Evolutionary conservation across 768 basidiomycete species (phyloP).

Genomic region (Scleroderma citrinum): DNA sequence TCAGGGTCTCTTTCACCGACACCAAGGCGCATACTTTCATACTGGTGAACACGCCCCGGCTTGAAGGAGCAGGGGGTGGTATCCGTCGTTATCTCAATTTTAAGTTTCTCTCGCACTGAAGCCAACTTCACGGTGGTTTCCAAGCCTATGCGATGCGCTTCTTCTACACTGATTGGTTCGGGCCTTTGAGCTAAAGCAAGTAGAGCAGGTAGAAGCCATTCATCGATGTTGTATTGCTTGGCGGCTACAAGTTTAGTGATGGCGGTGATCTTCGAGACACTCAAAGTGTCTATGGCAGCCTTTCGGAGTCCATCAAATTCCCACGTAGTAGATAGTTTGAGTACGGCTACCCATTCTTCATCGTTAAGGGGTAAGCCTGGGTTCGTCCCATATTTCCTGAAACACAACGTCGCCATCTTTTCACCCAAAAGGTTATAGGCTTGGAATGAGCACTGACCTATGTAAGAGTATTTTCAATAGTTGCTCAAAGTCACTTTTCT

Average conservation of each 20-base stretch:
- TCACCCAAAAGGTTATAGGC: background rate
- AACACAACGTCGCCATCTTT: no score
- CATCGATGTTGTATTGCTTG: no score
- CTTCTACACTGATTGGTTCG: background rate
- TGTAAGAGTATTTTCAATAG: conserved; percentile 12
- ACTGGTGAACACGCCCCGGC: background rate
- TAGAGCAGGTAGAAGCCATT: no score
- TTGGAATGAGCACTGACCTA: conserved; percentile 4
- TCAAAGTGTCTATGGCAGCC: no score
- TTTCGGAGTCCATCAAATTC: background rate
- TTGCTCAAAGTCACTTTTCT: conserved; percentile 13
- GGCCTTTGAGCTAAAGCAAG: background rate
- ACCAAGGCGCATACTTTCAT: background rate
- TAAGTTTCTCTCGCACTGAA: background rate
- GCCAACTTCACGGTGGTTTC: background rate
- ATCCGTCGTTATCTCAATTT: background rate
- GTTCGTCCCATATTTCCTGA: background rate
- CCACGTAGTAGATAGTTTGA: background rate
- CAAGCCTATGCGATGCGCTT: background rate
- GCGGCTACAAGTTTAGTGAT: no score
- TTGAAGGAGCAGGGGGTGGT: background rate
- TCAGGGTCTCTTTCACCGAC: background rate
- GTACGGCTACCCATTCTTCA: background rate
- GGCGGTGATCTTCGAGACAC: no score
- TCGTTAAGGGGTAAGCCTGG: background rate